Base-by-base conservation (phyloP, 192 early-diverging fungal species). In the Coemansia sp. region DNA sequence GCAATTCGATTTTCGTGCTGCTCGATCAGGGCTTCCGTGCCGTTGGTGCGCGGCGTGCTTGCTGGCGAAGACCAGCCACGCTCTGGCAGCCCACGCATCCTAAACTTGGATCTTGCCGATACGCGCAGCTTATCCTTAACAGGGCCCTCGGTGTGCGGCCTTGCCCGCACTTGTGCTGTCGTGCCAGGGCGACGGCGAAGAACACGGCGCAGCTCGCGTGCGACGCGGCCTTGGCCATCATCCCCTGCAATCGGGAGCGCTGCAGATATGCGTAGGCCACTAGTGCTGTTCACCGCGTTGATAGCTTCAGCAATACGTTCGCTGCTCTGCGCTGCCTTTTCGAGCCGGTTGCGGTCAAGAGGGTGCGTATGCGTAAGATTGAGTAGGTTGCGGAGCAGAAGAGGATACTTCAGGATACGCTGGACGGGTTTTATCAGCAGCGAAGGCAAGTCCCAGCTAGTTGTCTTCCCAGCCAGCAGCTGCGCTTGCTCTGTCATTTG, bases 391-490 rank as follows among this genome's bases (percentile, higher is more conserved):
- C 88, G 87, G 31, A 98, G 77, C 54, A 98, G 76, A 3, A 98
- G 78, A 1, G 96, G 96, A 69, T 96, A 96, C 74, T 95, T 95
- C n/a, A 98, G 79, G n/a, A 98, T 91, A 30, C 96, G 85, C 74
- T 98, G 96, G 7, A 98, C 94, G 14, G 96, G 96, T 67, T 98
- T 98, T 74, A 98, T 94, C 6, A 98, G 78, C 67, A 98, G 75
- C 62, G 88, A 90, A 0, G 89, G 84, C 62, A 98, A 79, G 76
- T 98, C 96, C 96, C 96, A 98, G 57, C 91, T 91, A 25, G 83
- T 86, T 2, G 95, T 95, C 63, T 78, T 84, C n/a, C 79, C 79
- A 38, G 62, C 63, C 19, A 79, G 73, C 28, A 64, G 53, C 54
- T 69, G 73, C 41, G 69, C 61, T 58, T 82, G 74, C 49, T 71